Conservation (phyloP, 1,284 basidiomycete genomes). For the Leccinum solheimii region DNA sequence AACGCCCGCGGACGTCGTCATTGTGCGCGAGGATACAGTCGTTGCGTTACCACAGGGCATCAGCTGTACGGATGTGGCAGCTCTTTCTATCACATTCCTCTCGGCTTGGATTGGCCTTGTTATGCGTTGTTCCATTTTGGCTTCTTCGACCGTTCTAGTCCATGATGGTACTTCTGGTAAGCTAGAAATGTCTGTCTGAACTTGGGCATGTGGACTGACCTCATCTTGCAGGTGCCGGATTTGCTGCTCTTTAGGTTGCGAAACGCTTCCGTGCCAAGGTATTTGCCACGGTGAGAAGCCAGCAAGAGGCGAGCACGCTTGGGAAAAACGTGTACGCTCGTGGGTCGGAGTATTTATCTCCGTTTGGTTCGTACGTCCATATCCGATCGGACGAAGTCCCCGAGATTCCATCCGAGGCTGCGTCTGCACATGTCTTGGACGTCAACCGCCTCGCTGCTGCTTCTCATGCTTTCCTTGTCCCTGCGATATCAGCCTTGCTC, state of each 20-base stretch:
- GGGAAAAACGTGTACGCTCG: constrained; percentile 22
- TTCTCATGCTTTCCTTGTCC: constrained; percentile 16
- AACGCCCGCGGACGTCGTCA: constrained; percentile 12
- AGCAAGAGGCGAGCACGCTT: constrained; percentile 13
- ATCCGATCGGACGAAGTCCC: constrained; percentile 17
- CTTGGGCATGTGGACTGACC: constrained; percentile 7
- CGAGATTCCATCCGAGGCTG: constrained; percentile 19
- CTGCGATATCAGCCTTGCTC: constrained; percentile 16
- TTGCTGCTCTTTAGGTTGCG: constrained; percentile 23
- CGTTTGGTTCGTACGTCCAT: constrained; percentile 30
- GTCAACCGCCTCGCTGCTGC: constrained; percentile 18
- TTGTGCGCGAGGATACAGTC: constrained; percentile 18
- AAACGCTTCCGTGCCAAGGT: constrained; percentile 21
- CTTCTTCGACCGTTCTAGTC: constrained; percentile 28
- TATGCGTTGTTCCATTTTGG: constrained; percentile 17
- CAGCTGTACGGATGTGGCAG: constrained; percentile 18
- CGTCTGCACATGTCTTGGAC: constrained; percentile 20
- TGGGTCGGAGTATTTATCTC: constrained; percentile 24
- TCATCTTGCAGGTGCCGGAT: constrained; percentile 18
- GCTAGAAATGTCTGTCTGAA: not conserved
- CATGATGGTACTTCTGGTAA: constrained; percentile 31
- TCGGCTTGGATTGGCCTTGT: constrained; percentile 31
- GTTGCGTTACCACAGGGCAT: constrained; percentile 17
- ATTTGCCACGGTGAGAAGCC: constrained; percentile 20
- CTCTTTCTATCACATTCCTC: constrained; percentile 24